phyloP scores from a whole-genome alignment of 1,284 basidiomycete genomes.

The Takashimella koratensis region DNA sequence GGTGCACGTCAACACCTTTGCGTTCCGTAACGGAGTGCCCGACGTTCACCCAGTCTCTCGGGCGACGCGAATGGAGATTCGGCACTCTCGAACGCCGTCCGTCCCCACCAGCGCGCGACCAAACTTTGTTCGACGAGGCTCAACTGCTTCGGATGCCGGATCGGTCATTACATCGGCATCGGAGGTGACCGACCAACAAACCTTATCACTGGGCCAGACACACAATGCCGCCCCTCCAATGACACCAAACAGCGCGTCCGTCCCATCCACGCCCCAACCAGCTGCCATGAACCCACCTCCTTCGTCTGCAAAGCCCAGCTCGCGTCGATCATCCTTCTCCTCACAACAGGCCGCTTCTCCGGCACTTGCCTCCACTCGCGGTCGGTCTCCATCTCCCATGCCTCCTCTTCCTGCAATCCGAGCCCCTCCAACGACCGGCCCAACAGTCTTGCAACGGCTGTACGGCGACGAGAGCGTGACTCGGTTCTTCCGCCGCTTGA shows the following conservation, averaged over 20 bases:
- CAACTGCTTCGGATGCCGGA: conserved; percentile 69
- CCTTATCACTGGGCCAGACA: conserved; percentile 49
- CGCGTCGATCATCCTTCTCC: conserved; percentile 82
- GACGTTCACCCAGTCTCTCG: conserved; percentile 64
- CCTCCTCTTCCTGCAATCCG: conserved; percentile 84
- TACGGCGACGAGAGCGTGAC: conserved; percentile 96
- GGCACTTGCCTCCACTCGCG: conserved; percentile 46
- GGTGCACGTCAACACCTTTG: conserved; percentile 82
- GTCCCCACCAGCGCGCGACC: conserved; percentile 52
- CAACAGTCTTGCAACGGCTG: conserved; percentile 58
- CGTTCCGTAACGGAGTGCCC: conserved; percentile 68
- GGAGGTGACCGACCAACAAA: conserved; percentile 55
- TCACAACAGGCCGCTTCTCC: conserved; percentile 49
- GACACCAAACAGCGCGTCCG: conserved; percentile 36
- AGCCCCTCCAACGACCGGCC: conserved; percentile 32
- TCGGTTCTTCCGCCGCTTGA: conserved; percentile 90
- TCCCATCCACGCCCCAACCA: conserved; percentile 42
- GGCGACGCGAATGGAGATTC: conserved; percentile 45
- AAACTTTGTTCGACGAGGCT: conserved; percentile 62
- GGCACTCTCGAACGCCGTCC: conserved; percentile 48
- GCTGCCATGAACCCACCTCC: conserved; percentile 47
- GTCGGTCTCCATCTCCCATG: conserved; percentile 84
- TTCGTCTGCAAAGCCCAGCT: conserved; percentile 52
- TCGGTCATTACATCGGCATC: conserved; percentile 57
- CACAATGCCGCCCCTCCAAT: conserved; percentile 6